phyloP scores from a whole-genome alignment of 1,139 yeast species.

The Meyerozyma carpophila region DNA sequence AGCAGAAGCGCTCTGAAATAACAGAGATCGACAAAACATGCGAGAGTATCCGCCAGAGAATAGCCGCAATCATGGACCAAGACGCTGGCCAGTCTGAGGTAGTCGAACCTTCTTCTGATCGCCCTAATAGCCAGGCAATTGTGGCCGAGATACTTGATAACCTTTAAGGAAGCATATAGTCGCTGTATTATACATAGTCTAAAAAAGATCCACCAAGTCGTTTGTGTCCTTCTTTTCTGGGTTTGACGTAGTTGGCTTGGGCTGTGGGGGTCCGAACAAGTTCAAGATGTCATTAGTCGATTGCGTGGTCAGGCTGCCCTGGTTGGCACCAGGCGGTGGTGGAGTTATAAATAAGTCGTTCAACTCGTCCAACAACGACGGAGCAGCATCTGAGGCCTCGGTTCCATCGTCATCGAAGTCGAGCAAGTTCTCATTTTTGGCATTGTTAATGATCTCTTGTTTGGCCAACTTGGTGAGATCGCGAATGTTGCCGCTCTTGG shows the following conservation, averaged over 20 bases:
- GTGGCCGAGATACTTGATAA: neutral
- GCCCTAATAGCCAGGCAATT: neutral
- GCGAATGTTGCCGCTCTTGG: slow-evolving; percentile 47
- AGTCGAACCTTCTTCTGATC: neutral
- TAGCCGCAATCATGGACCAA: neutral
- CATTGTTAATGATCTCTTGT: slow-evolving; percentile 63
- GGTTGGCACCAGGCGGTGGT: slow-evolving; percentile 9
- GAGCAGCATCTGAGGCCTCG: slow-evolving; percentile 18
- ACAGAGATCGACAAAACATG: slow-evolving; percentile 43
- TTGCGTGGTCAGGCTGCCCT: slow-evolving; percentile 4
- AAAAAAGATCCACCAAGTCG: slow-evolving; percentile 59
- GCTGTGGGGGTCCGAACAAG: slow-evolving; percentile 22
- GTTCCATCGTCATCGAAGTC: slow-evolving; percentile 71
- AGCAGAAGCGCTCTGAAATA: slow-evolving; percentile 49
- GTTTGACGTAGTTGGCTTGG: slow-evolving; percentile 5
- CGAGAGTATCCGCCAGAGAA: slow-evolving; percentile 28
- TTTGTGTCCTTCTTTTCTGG: slow-evolving; percentile 19
- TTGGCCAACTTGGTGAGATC: slow-evolving; percentile 77
- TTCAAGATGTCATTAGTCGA: slow-evolving; percentile 39
- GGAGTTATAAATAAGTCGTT: slow-evolving; percentile 55
- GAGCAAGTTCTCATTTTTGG: slow-evolving; percentile 74
- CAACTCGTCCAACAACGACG: slow-evolving; percentile 52
- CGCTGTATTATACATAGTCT: slow-evolving; percentile 6
- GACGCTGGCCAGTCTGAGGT: neutral
- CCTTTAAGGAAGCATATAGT: neutral